These are phyloP conservation scores for Cercophora newfieldiana DNA, from an alignment of 495 filamentous ascomycete species.

Conservation along the genomic window DNA sequence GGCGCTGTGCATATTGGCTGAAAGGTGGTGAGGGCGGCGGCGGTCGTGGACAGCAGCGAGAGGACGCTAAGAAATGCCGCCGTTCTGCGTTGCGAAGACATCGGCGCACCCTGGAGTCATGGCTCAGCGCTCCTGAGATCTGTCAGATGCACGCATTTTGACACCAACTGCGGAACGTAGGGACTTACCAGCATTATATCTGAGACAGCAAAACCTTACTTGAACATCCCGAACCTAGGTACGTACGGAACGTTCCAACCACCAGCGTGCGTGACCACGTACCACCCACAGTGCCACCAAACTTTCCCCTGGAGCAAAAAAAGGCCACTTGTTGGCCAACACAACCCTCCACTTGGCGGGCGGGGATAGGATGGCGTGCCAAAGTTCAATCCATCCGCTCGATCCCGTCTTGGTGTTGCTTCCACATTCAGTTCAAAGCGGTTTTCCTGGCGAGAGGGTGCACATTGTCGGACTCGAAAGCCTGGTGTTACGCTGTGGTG, in stretches of 20 bases:
- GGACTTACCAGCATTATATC: neutral
- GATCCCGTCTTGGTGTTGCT: neutral
- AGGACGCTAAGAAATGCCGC: neutral
- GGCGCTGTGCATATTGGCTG: neutral
- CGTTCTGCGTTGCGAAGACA: neutral
- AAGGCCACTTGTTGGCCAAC: neutral
- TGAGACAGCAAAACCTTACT: neutral
- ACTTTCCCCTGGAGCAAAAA: neutral
- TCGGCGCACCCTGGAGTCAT: neutral
- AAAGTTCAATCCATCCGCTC: neutral
- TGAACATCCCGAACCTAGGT: neutral
- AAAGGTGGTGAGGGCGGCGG: neutral
- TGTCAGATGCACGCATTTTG: neutral
- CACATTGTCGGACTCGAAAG: neutral
- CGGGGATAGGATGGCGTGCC: neutral
- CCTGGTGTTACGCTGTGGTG: neutral
- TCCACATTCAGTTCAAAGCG: neutral
- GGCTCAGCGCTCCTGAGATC: neutral
- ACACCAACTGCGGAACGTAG: neutral
- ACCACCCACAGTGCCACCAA: neutral
- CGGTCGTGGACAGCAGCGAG: neutral
- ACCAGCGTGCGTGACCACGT: neutral
- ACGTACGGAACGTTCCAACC: neutral
- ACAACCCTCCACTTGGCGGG: neutral
- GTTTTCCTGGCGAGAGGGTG: neutral